Evolutionary conservation across 1,284 basidiomycete genomes (phyloP), one percentile per base, ranked within the genome.

Genomic region (Heterobasidion annosum): DNA sequence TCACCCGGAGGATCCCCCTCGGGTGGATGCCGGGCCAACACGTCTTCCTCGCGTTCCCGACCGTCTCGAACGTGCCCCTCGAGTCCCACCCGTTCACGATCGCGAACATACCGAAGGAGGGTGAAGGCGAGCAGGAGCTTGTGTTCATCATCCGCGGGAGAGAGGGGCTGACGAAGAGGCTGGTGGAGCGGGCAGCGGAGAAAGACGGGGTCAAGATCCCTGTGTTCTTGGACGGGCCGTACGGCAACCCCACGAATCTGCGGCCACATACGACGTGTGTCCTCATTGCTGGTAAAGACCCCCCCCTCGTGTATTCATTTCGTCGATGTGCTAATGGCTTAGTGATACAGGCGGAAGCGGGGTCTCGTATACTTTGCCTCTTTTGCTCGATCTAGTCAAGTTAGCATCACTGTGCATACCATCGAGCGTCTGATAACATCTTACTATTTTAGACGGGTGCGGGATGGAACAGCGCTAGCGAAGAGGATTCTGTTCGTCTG

Each of bases 41-140:
- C 57, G 75, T 72, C 3, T 81, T 76, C 62, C 65, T 83, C 43
- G 72, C 74, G 9, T 71, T 80, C 57, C 80, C 81, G 0, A 59
- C 63, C 8, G 61, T 76, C 16, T 73, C 75, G 4, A 62, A 62
- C 4, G 64, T 71, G 13, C 70, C 74, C 6, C 69, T 76, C 54
- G 75, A 82, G 62, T 71, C 75, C 7, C 81, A 82, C 60, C 79
- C 80, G 3, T 81, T 83, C 63, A 82, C 81, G 0, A 78, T 82
- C 53, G 69, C 75, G 10, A 75, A 70, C 45, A 66, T 75, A 44
- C 61, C 62, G 19, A 56, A 57, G 32, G 58, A 61, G 34, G 59
- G 52, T 25, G 53, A 55, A 10, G 53, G 59, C 32, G 62, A 64
- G 52, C 55, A 71, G 54, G 70, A 74, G 53, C 61, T 79, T 16